Base-by-base conservation (phyloP, 306 rosid genomes). In the Cucurbita moschata region DNA sequence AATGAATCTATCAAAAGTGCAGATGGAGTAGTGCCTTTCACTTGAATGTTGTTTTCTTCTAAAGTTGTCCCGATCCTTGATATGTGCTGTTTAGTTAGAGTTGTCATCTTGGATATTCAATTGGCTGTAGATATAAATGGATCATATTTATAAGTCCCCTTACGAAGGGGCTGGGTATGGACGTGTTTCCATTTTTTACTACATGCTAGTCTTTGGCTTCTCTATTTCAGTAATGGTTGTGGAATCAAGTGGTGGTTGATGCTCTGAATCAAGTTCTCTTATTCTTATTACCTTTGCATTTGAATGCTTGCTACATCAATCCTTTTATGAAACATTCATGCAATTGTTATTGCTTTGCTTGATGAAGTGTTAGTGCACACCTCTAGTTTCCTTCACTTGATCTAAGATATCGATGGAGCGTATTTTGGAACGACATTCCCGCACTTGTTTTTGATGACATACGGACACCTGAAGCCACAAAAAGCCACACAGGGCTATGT, bases 351-450 rank as follows among this genome's bases (percentile, higher is more conserved):
- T 30, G 35, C 35, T 30, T 30, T 30, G 3, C 35, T 30, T 30
- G 35, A 30, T 30, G 35, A 30, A 30, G 4, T 72, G 19, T 64
- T 51, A 40, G 7, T 73, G 19, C 13, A 43, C 10, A 12, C 19
- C 54, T 78, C 14, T 47, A 12, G 53, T 75, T 77, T 75, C 86
- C 85, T 88, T 77, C 61, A 87, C 83, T 43, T 68, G 21, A 51
- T 35, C 75, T 56, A 79, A 90, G 96, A 88, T 72, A 90, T 85
- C 55, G 96, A 90, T 77, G 96, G 96, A 82, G 96, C 95, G 1
- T 90, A 90, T 85, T 90, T 90, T 21, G 96, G 96, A 77, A 83
- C 92, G 39, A 90, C 96, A 43, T 90, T 87, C 65, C 95, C 96
- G 0, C 94, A 88, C 84, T 81, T 90, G 51, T 88, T 88, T 80